Conservation (phyloP, 768 basidiomycete species). For the Paxillus rubicundulus region DNA sequence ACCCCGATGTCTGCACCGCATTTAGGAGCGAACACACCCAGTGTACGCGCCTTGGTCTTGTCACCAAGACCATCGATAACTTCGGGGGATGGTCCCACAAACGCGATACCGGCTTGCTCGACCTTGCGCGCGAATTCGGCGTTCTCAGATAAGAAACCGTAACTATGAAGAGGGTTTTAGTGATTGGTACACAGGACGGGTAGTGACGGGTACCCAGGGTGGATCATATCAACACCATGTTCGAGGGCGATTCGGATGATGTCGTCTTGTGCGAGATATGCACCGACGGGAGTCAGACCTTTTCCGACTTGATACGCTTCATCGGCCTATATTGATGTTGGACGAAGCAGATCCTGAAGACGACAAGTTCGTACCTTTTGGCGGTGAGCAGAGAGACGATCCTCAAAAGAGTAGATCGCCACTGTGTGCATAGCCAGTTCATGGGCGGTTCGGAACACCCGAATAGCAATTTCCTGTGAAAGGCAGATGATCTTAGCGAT, state of each 20-base stretch:
- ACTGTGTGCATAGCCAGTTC: constrained; percentile 99
- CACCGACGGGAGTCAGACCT: constrained; percentile 92
- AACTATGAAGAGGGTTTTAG: constrained; percentile 45
- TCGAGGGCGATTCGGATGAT: constrained; percentile 96
- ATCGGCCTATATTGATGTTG: constrained; percentile 63
- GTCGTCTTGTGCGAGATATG: constrained; percentile 96
- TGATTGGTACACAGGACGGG: background rate
- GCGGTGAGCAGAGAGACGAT: constrained; percentile 93
- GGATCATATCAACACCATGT: constrained; percentile 99
- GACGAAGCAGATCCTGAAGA: constrained; percentile 27
- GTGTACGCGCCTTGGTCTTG: constrained; percentile 94
- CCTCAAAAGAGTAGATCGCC: constrained; percentile 97
- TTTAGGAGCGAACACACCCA: constrained; percentile 49
- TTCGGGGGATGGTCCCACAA: constrained; percentile 93
- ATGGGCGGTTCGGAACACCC: constrained; percentile 97
- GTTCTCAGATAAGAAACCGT: constrained; percentile 98
- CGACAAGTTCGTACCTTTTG: constrained; percentile 67
- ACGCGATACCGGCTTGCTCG: constrained; percentile 95
- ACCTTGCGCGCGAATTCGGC: constrained; percentile 97
- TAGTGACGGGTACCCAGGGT: constrained; percentile 70
- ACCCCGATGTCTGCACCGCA: background rate
- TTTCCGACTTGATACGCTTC: constrained; percentile 98
- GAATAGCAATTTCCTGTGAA: constrained; percentile 93
- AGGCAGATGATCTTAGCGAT: constrained; percentile 6
- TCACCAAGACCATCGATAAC: constrained; percentile 97